Evolutionary conservation across 2,329 filamentous ascomycete genomes (phyloP), one percentile per base, ranked within the genome.

Genomic region (Rugonectria rugulosa): DNA sequence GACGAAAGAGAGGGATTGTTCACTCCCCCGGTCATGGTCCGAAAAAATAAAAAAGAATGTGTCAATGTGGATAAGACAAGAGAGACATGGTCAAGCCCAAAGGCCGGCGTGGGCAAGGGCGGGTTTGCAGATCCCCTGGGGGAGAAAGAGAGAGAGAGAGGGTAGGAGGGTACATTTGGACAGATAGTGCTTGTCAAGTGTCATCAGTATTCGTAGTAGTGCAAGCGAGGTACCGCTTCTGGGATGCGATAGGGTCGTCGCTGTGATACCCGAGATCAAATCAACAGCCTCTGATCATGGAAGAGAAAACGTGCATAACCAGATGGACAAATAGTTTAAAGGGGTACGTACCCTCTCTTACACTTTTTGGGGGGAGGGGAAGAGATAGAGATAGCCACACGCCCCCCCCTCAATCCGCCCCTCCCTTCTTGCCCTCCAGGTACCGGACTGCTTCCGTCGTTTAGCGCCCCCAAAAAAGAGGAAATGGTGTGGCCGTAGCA

Each of bases 261-360:
- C 21, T 27, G 44, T 48, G 51, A 34, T 36, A 47, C 40, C 29
- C 31, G 48, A 29, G 27, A 44, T 31, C 26, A 44, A 27, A 44
- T 19, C 41, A 21, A 32, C 17, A 17, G 24, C 12, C 15, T 31
- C 24, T 49, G 46, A n/a, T 36, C n/a, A 36, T 23, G 29, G 34
- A 36, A 37, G 38, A 40, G 31, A 62, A 50, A 59, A 40, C 49
- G 53, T 46, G 62, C 50, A 60, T 65, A 66, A 66, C 64, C 56
- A 56, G 62, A 62, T 62, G 58, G 64, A 65, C 63, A 65, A 62
- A 65, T 62, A 64, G 62, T 65, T 67, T 67, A 66, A 40, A 54
- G 57, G 57, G 23, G 64, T 66, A 66, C 64, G 64, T 66, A 66
- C 63, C 53, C n/a, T 5, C 6, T 11, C n/a, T n/a, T n/a, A n/a